Base-by-base conservation (phyloP, 176 grass and related monocot genomes). In the Alloteropsis semialata region DNA sequence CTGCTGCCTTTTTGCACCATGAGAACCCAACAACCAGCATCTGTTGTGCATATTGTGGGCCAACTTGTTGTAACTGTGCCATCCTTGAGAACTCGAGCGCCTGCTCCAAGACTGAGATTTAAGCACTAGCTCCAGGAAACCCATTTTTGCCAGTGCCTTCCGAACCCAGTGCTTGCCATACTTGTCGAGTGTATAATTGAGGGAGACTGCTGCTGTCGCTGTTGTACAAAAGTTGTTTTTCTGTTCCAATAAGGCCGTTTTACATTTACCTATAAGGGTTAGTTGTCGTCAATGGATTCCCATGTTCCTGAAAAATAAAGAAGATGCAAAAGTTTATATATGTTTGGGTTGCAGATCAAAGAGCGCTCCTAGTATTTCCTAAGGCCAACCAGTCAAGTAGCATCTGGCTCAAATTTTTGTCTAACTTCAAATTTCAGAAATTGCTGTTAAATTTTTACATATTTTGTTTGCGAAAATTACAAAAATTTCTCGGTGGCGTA, bases 201-300 rank as follows among this genome's bases (percentile, higher is more conserved):
- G 57, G 37, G 27, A 46, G 10, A n/a, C 30, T 45, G 58, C 67
- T 55, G 54, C 46, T 65, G 11, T 19, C 12, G 8, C 30, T 54
- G 78, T 56, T 81, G 78, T 81, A 81, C 45, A 80, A 54, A 79
- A 83, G 48, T 3, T 73, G 57, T 56, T 54, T 42, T 72, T 42
- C 16, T 78, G 13, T 33, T 72, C 10, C 55, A 88, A 79, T 66
- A 83, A 72, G 46, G 65, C 27, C 42, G 22, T 54, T 69, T 81
- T 39, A 41, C 49, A n/a, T 55, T 51, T 46, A 39, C 27, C 29
- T 50, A n/a, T 5, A 46, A 1, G 39, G 67, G 28, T 72, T 49
- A 30, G 42, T 21, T 55, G 45, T 10, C 53, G 61, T 29, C 32
- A 13, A 68, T 55, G 48, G 48, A 73, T 21, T 42, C n/a, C 63